Conservation (phyloP, 176 grass and related monocot genomes). For the Poa pratensis region DNA sequence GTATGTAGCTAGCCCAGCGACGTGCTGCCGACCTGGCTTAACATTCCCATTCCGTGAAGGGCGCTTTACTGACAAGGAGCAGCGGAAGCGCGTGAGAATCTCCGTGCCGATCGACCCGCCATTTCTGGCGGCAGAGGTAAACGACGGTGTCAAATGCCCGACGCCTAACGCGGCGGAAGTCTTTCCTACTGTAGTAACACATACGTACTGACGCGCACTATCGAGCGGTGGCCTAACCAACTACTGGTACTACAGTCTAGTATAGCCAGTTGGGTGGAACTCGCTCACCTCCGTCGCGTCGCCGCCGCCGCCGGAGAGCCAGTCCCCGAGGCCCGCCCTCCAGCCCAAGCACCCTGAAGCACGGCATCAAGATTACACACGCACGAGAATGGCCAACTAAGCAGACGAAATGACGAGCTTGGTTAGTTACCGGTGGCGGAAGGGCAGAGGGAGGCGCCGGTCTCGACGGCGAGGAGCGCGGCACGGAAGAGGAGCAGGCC, state of each 20-base stretch:
- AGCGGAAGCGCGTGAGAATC: constrained; percentile 47
- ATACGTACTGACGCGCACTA: not conserved
- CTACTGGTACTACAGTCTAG: not conserved
- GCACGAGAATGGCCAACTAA: not conserved
- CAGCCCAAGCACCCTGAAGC: constrained; percentile 74
- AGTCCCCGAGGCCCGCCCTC: constrained; percentile 57
- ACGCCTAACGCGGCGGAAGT: not conserved
- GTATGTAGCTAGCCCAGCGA: constrained; percentile 15
- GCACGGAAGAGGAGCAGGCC: constrained; percentile 78
- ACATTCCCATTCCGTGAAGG: constrained; percentile 56
- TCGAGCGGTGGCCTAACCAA: not conserved
- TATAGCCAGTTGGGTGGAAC: not conserved
- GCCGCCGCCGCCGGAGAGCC: constrained; percentile 58
- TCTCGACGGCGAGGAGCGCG: constrained; percentile 79
- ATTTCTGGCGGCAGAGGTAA: not conserved
- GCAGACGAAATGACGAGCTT: not conserved
- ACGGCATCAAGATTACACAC: not conserved
- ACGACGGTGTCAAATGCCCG: constrained; percentile 18
- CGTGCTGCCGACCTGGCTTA: constrained; percentile 38
- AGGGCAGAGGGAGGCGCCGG: constrained; percentile 78
- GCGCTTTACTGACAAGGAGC: constrained; percentile 17
- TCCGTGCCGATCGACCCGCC: constrained; percentile 22
- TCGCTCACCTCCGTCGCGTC: constrained; percentile 76
- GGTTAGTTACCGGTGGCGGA: constrained; percentile 40
- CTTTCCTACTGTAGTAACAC: not conserved